Evolutionary conservation across 2,329 filamentous ascomycete species (phyloP), one percentile per base, ranked within the genome.

Genomic region (Aspergillus tanneri): DNA sequence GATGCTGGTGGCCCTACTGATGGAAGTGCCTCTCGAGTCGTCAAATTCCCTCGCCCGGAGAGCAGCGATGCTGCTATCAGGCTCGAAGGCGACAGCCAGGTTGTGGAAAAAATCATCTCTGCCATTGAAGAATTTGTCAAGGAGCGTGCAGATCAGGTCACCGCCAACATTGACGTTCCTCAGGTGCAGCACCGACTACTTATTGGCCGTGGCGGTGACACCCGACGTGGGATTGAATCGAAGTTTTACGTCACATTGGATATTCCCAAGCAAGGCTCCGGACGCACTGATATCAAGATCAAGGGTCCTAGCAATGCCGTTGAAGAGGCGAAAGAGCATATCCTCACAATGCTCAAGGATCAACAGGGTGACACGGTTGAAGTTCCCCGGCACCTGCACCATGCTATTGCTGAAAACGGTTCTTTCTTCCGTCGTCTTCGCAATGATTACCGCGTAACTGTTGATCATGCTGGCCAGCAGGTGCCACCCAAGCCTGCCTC

Each of bases 21-120:
- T 64, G 83, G 86, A 54, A 85, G 88, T 32, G 86, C 93, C 60
- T 88, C 90, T 43, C 88, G 92, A 54, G 90, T 92, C 61, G 90
- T 99, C 51, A 90, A 92, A 68, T 97, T 99, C 77, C 93, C 93
- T 48, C 90, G 91, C 68, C 85, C 88, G 56, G 91, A 95, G 49
- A 82, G 86, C 43, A 85, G 87, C 51, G 90, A 88, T 36, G 89
- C 87, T 64, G 81, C 80, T 21, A 96, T 99, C 71, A 91, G 87
- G 66, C 78, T 99, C 5, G 91, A 96, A 72, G 93, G 93, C 23
- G 86, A 87, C 39, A 84, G 83, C 53, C 83, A 84, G 30, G 78
- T 99, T 19, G 92, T 97, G 2, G 87, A 96, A 60, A 95, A 89
- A 73, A 95, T 99, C 59, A 78, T 92, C 62, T 80, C 85, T 44